These are phyloP conservation scores for Teratosphaeria destructans DNA, from an alignment of 2,329 filamentous ascomycete genomes.

Conservation along the genomic window DNA sequence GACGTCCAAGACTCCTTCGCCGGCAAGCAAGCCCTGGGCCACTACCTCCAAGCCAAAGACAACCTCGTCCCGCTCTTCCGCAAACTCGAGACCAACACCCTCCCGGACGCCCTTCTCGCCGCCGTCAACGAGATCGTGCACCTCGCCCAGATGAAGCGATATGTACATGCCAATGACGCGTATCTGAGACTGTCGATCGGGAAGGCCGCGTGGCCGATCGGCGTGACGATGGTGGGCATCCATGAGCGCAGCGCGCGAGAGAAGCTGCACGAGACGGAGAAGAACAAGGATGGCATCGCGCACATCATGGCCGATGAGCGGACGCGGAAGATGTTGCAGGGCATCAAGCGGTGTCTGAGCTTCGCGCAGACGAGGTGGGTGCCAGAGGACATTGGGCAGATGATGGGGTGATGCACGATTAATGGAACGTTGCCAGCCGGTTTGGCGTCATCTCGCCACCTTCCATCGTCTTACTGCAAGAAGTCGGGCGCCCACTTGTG, in stretches of 20 bases:
- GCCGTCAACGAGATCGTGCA: conserved; percentile 86
- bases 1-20: conserved; percentile 61
- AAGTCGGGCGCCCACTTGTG: neutral
- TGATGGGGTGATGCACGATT: conserved; percentile 62
- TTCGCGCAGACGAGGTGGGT: conserved; percentile 97
- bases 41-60: conserved; percentile 77
- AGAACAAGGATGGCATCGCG: conserved; percentile 50
- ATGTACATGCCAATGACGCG: conserved; percentile 93
- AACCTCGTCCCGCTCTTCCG: conserved; percentile 86
- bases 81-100: conserved; percentile 72
- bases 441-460: too few species aligned
- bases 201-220: conserved; percentile 78
- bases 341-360: conserved; percentile 91
- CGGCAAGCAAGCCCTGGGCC: conserved; percentile 69
- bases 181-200: conserved; percentile 81
- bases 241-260: conserved; percentile 93
- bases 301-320: conserved; percentile 97
- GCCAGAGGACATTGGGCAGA: conserved; percentile 78
- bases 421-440: too few species aligned
- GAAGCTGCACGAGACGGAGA: conserved; percentile 72
- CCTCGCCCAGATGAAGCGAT: conserved; percentile 78
- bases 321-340: conserved; percentile 91
- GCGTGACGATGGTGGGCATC: conserved; percentile 99
- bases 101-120: conserved; percentile 55
- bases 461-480: neutral